A percentile compares a stretch with the other conserved stretches of the same genome.
phyloP scores from a whole-genome alignment of 257 asterid species.

The Capsicum baccatum region DNA sequence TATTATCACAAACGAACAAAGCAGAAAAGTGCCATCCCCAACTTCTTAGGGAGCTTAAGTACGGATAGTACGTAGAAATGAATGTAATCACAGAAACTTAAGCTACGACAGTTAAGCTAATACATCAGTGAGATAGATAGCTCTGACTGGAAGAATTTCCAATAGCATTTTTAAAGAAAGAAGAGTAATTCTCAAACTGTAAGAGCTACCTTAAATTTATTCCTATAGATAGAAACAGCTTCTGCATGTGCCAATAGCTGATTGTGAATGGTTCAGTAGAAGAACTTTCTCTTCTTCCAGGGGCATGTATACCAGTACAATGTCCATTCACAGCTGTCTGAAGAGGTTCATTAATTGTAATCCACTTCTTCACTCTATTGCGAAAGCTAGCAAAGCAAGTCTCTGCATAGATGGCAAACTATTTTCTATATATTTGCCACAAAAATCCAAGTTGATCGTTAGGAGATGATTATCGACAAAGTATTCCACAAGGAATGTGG shows the following conservation, averaged over 20 bases:
- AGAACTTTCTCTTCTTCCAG: conserved; percentile 52
- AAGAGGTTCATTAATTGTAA: conserved; percentile 59
- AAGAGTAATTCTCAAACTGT: conserved; percentile 4
- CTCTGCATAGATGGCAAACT: no score
- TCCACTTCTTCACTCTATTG: no score
- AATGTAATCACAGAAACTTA: conserved; percentile 20
- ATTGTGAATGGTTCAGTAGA: conserved; percentile 50
- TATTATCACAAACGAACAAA: conserved; percentile 17
- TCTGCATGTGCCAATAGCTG: conserved; percentile 57
- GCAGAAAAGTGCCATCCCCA: background rate
- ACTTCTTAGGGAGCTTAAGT: background rate
- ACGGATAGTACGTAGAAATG: background rate
- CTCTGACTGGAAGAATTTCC: background rate
- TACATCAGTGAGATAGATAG: conserved; percentile 4
- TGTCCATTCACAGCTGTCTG: conserved; percentile 60
- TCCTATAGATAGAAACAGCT: conserved; percentile 52
- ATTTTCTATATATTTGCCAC: no score
- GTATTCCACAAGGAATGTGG: no score
- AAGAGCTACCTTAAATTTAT: conserved; percentile 48
- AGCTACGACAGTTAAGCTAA: background rate
- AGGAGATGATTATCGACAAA: no score
- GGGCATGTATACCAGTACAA: conserved; percentile 54
- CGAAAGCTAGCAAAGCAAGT: no score
- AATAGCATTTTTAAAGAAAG: background rate
- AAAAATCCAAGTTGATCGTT: no score